These are phyloP conservation scores for Karstenula rhodostoma DNA, from an alignment of 2,329 filamentous ascomycete species.

Conservation along the genomic window DNA sequence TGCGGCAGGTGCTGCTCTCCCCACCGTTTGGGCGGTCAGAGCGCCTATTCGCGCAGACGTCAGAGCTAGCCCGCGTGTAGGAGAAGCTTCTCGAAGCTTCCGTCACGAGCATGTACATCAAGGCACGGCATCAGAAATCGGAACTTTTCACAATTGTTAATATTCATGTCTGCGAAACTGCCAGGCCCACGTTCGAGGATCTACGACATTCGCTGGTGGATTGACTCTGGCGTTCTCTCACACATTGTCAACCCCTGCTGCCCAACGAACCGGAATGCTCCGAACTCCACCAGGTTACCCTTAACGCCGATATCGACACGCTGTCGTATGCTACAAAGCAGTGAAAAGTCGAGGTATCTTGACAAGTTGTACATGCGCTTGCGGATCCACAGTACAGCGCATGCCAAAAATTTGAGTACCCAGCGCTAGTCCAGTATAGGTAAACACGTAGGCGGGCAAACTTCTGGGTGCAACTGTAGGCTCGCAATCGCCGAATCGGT, in stretches of 20 bases:
- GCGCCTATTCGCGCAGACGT: conserved; percentile 33
- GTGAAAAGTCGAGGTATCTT: conserved; percentile 35
- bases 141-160: conserved; percentile 22
- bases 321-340: conserved; percentile 48
- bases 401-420: neutral
- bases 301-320: conserved; percentile 43
- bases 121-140: conserved; percentile 10
- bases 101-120: conserved; percentile 19
- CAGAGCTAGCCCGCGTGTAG: conserved; percentile 34
- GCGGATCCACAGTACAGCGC: conserved; percentile 15
- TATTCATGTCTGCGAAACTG: conserved; percentile 23
- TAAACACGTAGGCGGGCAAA: conserved; percentile 1
- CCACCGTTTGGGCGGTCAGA: conserved; percentile 35
- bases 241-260: conserved; percentile 34
- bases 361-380: conserved; percentile 31
- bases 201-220: conserved; percentile 27
- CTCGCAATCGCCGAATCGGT: conserved; percentile 7
- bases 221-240: conserved; percentile 28
- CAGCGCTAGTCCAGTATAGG: conserved; percentile 1
- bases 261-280: conserved; percentile 37
- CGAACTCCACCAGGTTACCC: conserved; percentile 44
- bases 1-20: conserved; percentile 37
- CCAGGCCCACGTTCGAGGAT: conserved; percentile 32
- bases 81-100: conserved; percentile 51
- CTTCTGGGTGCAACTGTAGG: neutral